These are phyloP conservation scores for Akanthomyces lecanii DNA, from an alignment of 2,329 filamentous ascomycete species.

Conservation along the genomic window DNA sequence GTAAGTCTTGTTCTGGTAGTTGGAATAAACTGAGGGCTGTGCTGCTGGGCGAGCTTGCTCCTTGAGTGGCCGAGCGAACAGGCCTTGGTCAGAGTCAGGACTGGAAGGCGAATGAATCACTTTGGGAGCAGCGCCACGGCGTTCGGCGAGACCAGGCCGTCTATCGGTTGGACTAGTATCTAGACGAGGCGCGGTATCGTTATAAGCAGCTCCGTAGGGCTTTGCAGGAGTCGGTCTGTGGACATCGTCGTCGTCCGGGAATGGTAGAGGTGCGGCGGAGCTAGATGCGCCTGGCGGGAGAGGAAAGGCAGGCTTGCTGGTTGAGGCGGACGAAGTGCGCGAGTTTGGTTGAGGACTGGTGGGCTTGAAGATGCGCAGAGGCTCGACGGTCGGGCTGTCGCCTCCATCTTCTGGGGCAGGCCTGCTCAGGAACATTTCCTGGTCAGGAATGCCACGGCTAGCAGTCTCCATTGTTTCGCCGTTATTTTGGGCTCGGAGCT, in stretches of 20 bases:
- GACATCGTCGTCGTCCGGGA: constrained; percentile 65
- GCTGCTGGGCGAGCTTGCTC: constrained; percentile 38
- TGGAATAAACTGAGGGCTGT: constrained; percentile 41
- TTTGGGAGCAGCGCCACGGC: constrained; percentile 76
- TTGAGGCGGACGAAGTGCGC: constrained; percentile 30
- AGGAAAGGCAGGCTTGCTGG: constrained; percentile 57
- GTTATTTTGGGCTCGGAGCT: not conserved
- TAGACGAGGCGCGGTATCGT: constrained; percentile 51
- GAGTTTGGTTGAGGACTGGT: constrained; percentile 58
- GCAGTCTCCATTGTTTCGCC: constrained; percentile 29
- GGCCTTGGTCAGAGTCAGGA: constrained; percentile 69
- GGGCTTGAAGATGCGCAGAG: constrained; percentile 79
- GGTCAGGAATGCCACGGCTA: constrained; percentile 64
- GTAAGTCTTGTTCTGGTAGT: constrained; percentile 54
- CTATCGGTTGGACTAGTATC: constrained; percentile 52
- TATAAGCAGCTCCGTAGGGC: constrained; percentile 42
- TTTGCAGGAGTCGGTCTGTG: constrained; percentile 43
- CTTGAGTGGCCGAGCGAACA: constrained; percentile 66
- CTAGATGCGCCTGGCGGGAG: constrained; percentile 66
- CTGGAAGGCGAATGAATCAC: constrained; percentile 79
- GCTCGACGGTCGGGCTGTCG: constrained; percentile 76
- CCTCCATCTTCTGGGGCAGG: constrained; percentile 47
- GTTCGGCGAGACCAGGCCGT: constrained; percentile 69
- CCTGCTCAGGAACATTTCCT: constrained; percentile 76
- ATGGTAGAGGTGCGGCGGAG: constrained; percentile 63